Conservation (phyloP, 1,284 basidiomycete species). For the Anthracocystis panici-leucophaei region DNA sequence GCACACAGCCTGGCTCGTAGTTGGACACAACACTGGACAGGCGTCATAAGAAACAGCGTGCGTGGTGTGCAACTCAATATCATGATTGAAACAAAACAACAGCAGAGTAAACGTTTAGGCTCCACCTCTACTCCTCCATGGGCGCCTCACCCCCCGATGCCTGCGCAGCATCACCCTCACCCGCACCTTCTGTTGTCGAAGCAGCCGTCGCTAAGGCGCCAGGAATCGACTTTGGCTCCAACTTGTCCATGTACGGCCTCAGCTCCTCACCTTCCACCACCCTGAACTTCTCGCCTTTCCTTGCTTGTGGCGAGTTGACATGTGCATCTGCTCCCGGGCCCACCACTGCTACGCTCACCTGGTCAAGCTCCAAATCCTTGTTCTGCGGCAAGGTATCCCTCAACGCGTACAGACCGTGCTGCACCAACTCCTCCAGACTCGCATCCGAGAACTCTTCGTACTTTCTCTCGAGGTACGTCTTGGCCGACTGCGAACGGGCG, state of each 20-base stretch:
- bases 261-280: slow-evolving; percentile 65
- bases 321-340: slow-evolving; percentile 67
- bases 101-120: not conserved
- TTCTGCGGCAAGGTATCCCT: slow-evolving; percentile 68
- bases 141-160: slow-evolving; percentile 39
- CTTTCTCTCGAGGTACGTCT: slow-evolving; percentile 97
- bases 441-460: slow-evolving; percentile 79
- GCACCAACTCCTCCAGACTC: slow-evolving; percentile 55
- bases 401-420: slow-evolving; percentile 65
- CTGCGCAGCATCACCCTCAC: slow-evolving; percentile 2
- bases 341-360: slow-evolving; percentile 64
- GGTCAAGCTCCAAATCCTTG: slow-evolving; percentile 66
- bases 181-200: not conserved
- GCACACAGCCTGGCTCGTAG: too few relatives aligned
- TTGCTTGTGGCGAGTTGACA: slow-evolving; percentile 46
- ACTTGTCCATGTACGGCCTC: slow-evolving; percentile 58
- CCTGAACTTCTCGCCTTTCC: slow-evolving; percentile 63
- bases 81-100: not conserved
- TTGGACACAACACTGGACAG: too few relatives aligned
- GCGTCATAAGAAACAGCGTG: too few relatives aligned
- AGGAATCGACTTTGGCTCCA: slow-evolving; percentile 44
- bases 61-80: not conserved
- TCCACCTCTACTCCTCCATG: slow-evolving; percentile 43
- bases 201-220: slow-evolving; percentile 25
- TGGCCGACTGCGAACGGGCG: slow-evolving; percentile 95